Base-by-base conservation (phyloP, 345 rosid genomes). In the Hibiscus trionum region DNA sequence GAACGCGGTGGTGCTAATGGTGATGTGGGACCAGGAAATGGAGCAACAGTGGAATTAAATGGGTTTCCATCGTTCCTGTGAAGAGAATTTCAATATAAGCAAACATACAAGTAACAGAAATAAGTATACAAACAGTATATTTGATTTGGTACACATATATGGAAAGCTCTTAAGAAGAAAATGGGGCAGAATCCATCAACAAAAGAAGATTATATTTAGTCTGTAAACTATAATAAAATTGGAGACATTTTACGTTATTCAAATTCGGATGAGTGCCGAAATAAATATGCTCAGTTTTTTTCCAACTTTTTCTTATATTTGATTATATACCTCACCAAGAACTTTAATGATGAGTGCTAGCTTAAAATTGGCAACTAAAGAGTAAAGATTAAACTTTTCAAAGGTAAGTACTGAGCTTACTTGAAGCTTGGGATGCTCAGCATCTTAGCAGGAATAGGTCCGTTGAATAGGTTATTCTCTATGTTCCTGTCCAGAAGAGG, bases 11-110 rank as follows among this genome's bases (percentile, higher is more conserved):
- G 69, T 61, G 77, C 73, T 59, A 75, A 71, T 63, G 93, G 75
- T 44, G 88, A 75, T 33, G 72, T 24, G 27, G 97, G 86, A 17
- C 94, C 79, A 77, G 88, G 82, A 69, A 74, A 65, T 9, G 97
- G 88, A 73, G 90, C 72, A 61, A 82, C 71, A 35, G 82, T 75
- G 16, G 83, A 57, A 79, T 91, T 96, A 80, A 93, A 93, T 2
- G 72, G 85, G 80, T 96, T 96, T 46, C 98, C 98, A 64, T 88
- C 97, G 72, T 82, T 81, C 75, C 99, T 95, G 90, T 83, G 85
- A 50, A 69, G 50, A 33, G 50, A 61, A 56, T 39, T 72, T 17
- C 57, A 79, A 76, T 59, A 71, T 71, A 60, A 72, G 65, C 66
- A 64, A 66, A 42, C 39, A 21, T 42, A 60, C 26, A 74, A 3